phyloP scores from a whole-genome alignment of 495 filamentous ascomycete species.

The Ascodesmis nigricans region DNA sequence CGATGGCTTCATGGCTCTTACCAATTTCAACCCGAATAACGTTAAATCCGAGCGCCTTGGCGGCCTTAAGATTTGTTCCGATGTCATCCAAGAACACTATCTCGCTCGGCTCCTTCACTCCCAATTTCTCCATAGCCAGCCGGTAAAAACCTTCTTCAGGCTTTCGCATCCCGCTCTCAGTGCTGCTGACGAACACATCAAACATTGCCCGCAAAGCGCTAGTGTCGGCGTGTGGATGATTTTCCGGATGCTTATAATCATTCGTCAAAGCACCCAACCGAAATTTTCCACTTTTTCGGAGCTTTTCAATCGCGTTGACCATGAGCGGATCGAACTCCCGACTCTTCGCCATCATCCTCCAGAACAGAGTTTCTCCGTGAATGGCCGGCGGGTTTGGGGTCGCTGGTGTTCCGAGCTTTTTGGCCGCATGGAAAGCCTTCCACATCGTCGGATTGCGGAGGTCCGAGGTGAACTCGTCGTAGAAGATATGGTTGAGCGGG shows the following conservation, averaged over 20 bases:
- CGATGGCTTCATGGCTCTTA: constrained; percentile 51
- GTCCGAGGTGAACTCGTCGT: constrained; percentile 50
- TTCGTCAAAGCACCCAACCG: constrained; percentile 71
- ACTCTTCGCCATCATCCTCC: constrained; percentile 70
- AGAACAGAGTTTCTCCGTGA: constrained; percentile 65
- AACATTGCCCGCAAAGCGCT: constrained; percentile 38
- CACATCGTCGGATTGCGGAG: constrained; percentile 43
- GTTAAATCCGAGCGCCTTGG: constrained; percentile 47
- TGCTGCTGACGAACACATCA: constrained; percentile 63
- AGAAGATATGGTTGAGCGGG: constrained; percentile 49
- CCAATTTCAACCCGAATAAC: constrained; percentile 73
- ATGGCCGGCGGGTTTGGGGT: constrained; percentile 32
- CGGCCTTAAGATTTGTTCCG: constrained; percentile 73
- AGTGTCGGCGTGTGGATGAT: constrained; percentile 31
- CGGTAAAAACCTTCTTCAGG: constrained; percentile 66
- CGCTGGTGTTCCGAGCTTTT: constrained; percentile 1
- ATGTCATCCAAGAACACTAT: constrained; percentile 90
- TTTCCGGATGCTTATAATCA: constrained; percentile 57
- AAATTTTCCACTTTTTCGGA: constrained; percentile 40
- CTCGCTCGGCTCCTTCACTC: constrained; percentile 36
- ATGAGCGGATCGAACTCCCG: constrained; percentile 61
- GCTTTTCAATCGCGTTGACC: constrained; percentile 54
- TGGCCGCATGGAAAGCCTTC: constrained; percentile 32
- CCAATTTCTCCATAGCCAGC: constrained; percentile 33
- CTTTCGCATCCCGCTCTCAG: constrained; percentile 74